Conservation (phyloP, 371 early-diverging fungal species). For the Dichotomocladium elegans region DNA sequence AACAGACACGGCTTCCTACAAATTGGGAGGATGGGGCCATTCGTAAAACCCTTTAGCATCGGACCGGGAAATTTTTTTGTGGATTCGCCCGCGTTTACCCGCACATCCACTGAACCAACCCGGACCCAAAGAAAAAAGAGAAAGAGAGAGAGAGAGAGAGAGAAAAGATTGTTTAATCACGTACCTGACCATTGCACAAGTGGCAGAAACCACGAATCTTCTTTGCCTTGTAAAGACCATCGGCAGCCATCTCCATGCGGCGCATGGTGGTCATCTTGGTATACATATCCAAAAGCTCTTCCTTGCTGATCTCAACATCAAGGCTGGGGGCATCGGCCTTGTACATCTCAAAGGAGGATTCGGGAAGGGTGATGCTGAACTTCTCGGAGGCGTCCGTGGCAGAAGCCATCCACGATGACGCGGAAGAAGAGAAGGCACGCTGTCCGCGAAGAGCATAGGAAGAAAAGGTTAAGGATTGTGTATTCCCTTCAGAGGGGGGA, state of each 20-base stretch:
- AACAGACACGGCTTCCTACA: constrained; percentile 93
- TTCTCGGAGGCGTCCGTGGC: constrained; percentile 21
- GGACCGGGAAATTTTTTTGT: constrained; percentile 6
- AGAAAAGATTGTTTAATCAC: neutral
- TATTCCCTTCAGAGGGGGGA: neutral
- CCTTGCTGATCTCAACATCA: constrained; percentile 58
- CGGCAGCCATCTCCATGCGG: constrained; percentile 92
- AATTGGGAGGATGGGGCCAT: neutral
- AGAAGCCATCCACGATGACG: constrained; percentile 5
- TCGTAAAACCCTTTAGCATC: too few relatives aligned
- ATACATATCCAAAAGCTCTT: constrained; percentile 80
- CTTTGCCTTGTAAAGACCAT: constrained; percentile 94
- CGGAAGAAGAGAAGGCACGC: constrained; percentile 5
- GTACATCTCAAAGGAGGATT: constrained; percentile 61
- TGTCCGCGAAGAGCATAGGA: neutral
- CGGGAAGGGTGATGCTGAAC: constrained; percentile 56
- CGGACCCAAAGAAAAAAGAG: neutral
- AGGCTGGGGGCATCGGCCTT: constrained; percentile 62
- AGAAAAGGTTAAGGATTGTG: too few relatives aligned
- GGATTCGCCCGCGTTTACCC: constrained; percentile 18
- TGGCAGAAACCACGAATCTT: constrained; percentile 99
- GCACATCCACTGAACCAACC: neutral
- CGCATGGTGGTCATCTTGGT: constrained; percentile 85
- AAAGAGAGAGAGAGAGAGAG: neutral
- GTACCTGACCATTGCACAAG: constrained; percentile 96